Conservation (phyloP, 2,329 filamentous ascomycete genomes). For the Aspergillus spinulosporus region DNA sequence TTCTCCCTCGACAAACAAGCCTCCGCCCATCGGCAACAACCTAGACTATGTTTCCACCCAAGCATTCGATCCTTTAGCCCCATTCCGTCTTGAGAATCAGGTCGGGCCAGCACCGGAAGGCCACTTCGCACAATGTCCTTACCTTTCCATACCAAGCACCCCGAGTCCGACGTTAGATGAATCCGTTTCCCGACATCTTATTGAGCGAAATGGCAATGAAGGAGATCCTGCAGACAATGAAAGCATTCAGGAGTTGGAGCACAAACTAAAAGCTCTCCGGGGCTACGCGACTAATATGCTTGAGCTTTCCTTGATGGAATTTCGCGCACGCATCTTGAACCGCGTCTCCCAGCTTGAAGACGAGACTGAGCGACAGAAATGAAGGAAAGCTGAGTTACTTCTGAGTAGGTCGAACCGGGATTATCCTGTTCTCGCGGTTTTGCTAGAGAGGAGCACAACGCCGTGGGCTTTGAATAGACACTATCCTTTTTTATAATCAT, state of each 20-base stretch:
- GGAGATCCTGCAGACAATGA: slow-evolving; percentile 4
- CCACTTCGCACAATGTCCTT: not conserved
- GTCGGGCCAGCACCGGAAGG: slow-evolving; percentile 12
- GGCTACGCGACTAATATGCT: slow-evolving; percentile 28
- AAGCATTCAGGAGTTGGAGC: slow-evolving; percentile 23
- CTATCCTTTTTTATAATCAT: not conserved
- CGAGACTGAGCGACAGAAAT: slow-evolving; percentile 19
- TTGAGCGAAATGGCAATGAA: not conserved
- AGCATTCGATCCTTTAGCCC: slow-evolving; percentile 6
- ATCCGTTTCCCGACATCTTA: slow-evolving; percentile 1
- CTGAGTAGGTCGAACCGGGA: slow-evolving; percentile 20
- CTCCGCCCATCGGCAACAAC: not conserved
- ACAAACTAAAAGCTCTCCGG: slow-evolving; percentile 23
- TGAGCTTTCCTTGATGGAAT: slow-evolving; percentile 28
- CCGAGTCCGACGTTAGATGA: not conserved
- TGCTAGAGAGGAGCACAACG: slow-evolving; percentile 24
- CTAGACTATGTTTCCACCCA: not conserved
- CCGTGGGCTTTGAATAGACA: slow-evolving; percentile 14
- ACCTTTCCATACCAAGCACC: not conserved
- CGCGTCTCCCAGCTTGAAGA: slow-evolving; percentile 23
- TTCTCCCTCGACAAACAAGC: not conserved
- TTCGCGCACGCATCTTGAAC: slow-evolving; percentile 26
- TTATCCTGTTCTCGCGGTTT: slow-evolving; percentile 24
- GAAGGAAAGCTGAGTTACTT: slow-evolving; percentile 22
- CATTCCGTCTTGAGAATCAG: slow-evolving; percentile 18